Evolutionary conservation across 2,329 filamentous ascomycete genomes (phyloP).

Genomic region (Colletotrichum sp.): DNA sequence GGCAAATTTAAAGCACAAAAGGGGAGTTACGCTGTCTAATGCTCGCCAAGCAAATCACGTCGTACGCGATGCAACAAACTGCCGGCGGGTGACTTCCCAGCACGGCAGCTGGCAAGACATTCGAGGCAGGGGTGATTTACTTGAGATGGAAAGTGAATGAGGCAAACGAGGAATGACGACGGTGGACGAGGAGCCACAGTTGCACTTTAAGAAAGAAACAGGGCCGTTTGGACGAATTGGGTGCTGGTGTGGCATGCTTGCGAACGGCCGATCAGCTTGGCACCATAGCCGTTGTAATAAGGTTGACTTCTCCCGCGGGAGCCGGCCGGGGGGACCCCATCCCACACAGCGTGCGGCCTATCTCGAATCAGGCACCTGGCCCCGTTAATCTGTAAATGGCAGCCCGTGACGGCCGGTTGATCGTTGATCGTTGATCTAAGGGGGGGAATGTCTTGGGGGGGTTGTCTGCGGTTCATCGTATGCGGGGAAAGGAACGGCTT

Average conservation of each 20-base stretch:
- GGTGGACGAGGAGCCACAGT: not conserved
- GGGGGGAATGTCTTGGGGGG: not conserved
- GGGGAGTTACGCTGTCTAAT: not conserved
- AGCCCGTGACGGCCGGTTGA: not conserved
- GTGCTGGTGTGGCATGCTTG: not conserved
- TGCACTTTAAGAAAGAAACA: not conserved
- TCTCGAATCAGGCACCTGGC: not conserved
- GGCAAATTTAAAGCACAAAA: not conserved
- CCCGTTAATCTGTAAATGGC: not conserved
- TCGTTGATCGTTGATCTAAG: not conserved
- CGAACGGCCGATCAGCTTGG: constrained; percentile 6
- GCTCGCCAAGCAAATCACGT: constrained; percentile 8
- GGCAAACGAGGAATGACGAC: not conserved
- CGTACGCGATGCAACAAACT: constrained; percentile 21
- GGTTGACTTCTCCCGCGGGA: not conserved
- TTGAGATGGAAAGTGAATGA: not conserved
- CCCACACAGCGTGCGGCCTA: not conserved
- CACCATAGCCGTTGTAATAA: constrained; percentile 9
- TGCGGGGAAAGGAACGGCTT: not conserved
- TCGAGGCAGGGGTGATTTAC: not conserved
- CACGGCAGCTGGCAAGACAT: constrained; percentile 18
- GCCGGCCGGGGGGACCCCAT: not conserved
- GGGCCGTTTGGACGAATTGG: not conserved
- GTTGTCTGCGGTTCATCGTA: not conserved
- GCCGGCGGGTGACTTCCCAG: constrained; percentile 17